A percentile compares a stretch with the other conserved stretches of the same genome.
Evolutionary conservation across 2,329 filamentous ascomycete species (phyloP).

Genomic region (Macrophomina tecta): DNA sequence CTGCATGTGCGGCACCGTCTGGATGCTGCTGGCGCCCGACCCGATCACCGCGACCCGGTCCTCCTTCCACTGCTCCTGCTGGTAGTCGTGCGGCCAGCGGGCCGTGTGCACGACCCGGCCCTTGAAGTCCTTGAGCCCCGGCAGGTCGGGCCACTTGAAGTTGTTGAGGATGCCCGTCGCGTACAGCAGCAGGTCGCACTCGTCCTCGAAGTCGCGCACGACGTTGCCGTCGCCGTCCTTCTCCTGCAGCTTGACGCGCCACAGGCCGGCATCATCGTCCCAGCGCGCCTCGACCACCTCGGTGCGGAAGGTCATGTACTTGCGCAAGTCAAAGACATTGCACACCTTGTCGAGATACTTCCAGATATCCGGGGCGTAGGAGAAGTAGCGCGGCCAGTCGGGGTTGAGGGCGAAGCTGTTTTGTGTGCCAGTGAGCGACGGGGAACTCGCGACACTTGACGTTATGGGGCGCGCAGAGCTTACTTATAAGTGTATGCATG

Average conservation of each 20-base stretch:
- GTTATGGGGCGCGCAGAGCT: not conserved
- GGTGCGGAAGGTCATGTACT: slow-evolving; percentile 60
- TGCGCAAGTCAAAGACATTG: slow-evolving; percentile 55
- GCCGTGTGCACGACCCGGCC: slow-evolving; percentile 53
- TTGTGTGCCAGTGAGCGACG: not conserved
- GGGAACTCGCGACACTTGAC: too few relatives aligned
- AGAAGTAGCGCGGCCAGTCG: slow-evolving; percentile 57
- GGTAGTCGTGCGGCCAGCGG: slow-evolving; percentile 53
- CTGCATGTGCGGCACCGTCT: slow-evolving; percentile 56
- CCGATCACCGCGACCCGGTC: slow-evolving; percentile 53
- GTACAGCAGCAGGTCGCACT: slow-evolving; percentile 52
- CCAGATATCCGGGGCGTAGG: slow-evolving; percentile 54
- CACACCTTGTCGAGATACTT: slow-evolving; percentile 57
- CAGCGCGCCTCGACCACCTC: slow-evolving; percentile 56
- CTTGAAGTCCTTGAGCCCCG: slow-evolving; percentile 54
- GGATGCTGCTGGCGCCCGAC: slow-evolving; percentile 52
- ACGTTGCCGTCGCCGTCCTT: slow-evolving; percentile 41
- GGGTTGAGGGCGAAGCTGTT: slow-evolving; percentile 50
- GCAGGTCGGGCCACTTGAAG: slow-evolving; percentile 46
- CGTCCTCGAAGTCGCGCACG: slow-evolving; percentile 49
- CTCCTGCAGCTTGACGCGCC: slow-evolving; percentile 57
- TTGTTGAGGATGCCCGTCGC: slow-evolving; percentile 52
- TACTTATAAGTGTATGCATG: slow-evolving; percentile 52
- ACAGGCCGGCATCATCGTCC: slow-evolving; percentile 56
- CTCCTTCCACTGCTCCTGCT: slow-evolving; percentile 51